phyloP scores from a whole-genome alignment of 1,139 yeast genomes.

The Protomyces arabidopsidicola region DNA sequence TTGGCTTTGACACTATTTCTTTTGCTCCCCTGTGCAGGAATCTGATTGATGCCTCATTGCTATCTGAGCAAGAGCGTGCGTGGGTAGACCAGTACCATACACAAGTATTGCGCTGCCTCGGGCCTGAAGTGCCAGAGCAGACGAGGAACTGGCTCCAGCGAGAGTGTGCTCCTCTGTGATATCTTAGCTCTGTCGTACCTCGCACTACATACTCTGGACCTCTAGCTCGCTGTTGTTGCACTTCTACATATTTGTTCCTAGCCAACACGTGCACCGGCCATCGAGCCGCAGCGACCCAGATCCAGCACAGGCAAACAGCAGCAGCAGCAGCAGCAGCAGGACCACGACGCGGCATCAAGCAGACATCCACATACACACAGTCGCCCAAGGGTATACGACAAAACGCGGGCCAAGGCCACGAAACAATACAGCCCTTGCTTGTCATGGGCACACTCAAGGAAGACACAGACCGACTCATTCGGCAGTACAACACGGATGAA shows the following conservation, averaged over 20 bases:
- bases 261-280: too few species aligned
- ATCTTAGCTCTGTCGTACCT: too few species aligned
- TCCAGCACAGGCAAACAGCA: too few species aligned
- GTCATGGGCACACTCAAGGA: neutral
- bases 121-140: constrained; percentile 36
- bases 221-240: too few species aligned
- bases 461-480: neutral
- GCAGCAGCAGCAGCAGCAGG: too few species aligned
- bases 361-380: too few species aligned
- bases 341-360: too few species aligned
- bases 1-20: constrained; percentile 79
- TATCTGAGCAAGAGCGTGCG: constrained; percentile 57
- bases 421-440: neutral
- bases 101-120: constrained; percentile 55
- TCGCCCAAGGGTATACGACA: too few species aligned
- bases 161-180: constrained; percentile 15
- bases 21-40: constrained; percentile 68
- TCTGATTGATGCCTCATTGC: constrained; percentile 55
- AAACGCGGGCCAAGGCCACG: too few species aligned
- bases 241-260: too few species aligned
- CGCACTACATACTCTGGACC: too few species aligned
- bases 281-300: too few species aligned
- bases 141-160: constrained; percentile 16
- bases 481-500: neutral
- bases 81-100: constrained; percentile 70